Conservation (phyloP, 352 stramenopile species). For the Pythium grandisporangium region DNA sequence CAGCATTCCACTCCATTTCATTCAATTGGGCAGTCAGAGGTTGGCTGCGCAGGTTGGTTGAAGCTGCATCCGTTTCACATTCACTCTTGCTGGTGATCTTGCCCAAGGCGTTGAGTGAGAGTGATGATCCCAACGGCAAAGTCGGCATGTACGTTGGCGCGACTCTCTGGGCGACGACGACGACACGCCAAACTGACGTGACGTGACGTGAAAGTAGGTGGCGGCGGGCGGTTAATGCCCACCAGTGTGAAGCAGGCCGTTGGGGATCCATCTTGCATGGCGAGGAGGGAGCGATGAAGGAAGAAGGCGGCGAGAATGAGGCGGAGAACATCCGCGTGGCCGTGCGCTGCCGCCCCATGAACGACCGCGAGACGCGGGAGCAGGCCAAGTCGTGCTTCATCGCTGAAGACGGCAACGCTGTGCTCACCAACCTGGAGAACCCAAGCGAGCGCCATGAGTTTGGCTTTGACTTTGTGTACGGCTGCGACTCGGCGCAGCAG, state of each 20-base stretch:
- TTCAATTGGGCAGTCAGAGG: no score
- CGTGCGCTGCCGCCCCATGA: slow-evolving; percentile 89
- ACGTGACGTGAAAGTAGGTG: no score
- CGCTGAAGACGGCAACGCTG: slow-evolving; percentile 57
- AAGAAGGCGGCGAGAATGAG: slow-evolving; percentile 65
- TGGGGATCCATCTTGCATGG: no score
- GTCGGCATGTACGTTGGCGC: background rate
- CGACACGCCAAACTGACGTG: no score
- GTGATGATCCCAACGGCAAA: slow-evolving; percentile 6
- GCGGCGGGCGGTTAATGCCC: no score
- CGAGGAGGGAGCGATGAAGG: slow-evolving; percentile 32
- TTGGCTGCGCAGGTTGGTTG: no score
- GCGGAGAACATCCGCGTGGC: slow-evolving; percentile 89
- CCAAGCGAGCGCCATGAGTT: slow-evolving; percentile 77
- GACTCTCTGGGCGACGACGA: background rate
- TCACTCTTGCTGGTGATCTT: no score
- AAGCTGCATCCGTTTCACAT: no score
- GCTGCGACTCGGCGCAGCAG: slow-evolving; percentile 60
- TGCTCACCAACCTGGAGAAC: slow-evolving; percentile 81
- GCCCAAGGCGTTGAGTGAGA: background rate
- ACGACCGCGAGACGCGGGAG: slow-evolving; percentile 75
- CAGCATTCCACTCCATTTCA: no score
- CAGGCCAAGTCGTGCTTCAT: slow-evolving; percentile 66
- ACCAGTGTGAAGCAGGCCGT: no score
- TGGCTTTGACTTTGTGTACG: slow-evolving; percentile 86